phyloP scores from a whole-genome alignment of 1,284 basidiomycete genomes.

The Marasmius sp. region DNA sequence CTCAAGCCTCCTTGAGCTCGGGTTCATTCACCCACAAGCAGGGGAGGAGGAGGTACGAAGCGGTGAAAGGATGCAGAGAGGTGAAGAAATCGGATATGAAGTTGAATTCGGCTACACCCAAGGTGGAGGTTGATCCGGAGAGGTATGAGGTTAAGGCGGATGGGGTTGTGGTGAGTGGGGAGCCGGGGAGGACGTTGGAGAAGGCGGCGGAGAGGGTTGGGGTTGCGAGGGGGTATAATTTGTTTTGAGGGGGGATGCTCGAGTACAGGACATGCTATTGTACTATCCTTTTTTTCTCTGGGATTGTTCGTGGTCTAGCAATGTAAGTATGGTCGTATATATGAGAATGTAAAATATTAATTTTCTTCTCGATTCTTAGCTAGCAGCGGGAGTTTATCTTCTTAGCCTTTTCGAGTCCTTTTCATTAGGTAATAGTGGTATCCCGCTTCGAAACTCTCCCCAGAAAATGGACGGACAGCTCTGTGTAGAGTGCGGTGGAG shows the following conservation, averaged over 20 bases:
- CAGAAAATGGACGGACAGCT: too few species aligned
- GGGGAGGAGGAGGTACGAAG: slow-evolving; percentile 66
- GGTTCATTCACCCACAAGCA: slow-evolving; percentile 80
- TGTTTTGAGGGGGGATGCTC: slow-evolving; percentile 51
- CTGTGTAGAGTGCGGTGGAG: too few species aligned
- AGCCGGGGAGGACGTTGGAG: slow-evolving; percentile 45
- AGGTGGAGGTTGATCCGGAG: slow-evolving; percentile 91
- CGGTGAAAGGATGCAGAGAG: slow-evolving; percentile 77
- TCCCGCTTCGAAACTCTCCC: too few species aligned
- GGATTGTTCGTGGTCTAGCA: background rate
- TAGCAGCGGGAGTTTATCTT: too few species aligned
- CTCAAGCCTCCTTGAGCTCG: too few species aligned
- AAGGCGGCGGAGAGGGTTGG: slow-evolving; percentile 55
- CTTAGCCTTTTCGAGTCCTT: too few species aligned
- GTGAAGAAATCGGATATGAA: slow-evolving; percentile 93
- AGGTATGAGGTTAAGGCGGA: slow-evolving; percentile 87
- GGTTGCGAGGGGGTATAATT: slow-evolving; percentile 70
- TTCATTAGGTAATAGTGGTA: too few species aligned
- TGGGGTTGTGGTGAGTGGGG: slow-evolving; percentile 74
- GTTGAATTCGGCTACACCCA: slow-evolving; percentile 82
- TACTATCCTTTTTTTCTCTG: background rate
- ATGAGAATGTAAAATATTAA: too few species aligned
- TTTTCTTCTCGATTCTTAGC: too few species aligned
- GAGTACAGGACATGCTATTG: background rate
- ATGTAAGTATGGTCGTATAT: too few species aligned